A percentile compares a stretch with the other conserved stretches of the same genome.
These are phyloP conservation scores for Nitzschia inconspicua DNA, from an alignment of 108 stramenopile species.

Conservation along the genomic window DNA sequence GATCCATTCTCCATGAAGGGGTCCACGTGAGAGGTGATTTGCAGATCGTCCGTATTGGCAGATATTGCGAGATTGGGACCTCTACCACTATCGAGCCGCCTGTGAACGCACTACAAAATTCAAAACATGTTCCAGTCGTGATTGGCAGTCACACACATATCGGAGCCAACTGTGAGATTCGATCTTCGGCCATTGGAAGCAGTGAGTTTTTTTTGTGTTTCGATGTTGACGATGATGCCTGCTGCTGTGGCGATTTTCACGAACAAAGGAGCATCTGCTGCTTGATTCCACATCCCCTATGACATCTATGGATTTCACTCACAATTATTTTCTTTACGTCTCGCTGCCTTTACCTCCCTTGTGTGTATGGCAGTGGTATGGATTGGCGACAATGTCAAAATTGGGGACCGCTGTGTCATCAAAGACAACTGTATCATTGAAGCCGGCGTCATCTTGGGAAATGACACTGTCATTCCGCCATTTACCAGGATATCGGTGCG, in stretches of 20 bases:
- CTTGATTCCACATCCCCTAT: neutral
- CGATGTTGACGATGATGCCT: no score
- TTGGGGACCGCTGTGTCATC: constrained; percentile 48
- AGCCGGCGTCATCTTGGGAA: constrained; percentile 17
- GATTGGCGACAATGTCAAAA: constrained; percentile 41
- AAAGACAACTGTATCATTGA: constrained; percentile 53
- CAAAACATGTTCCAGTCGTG: constrained; percentile 27
- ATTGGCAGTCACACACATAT: constrained; percentile 46
- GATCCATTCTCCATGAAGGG: constrained; percentile 28
- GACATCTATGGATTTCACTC: neutral
- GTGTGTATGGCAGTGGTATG: constrained; percentile 13
- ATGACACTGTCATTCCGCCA: constrained; percentile 55
- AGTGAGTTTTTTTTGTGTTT: no score
- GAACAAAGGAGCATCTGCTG: neutral
- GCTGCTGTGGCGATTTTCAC: no score
- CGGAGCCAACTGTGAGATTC: constrained; percentile 37
- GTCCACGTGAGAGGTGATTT: constrained; percentile 42
- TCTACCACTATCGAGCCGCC: constrained; percentile 36
- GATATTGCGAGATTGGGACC: constrained; percentile 30
- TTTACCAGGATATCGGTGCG: constrained; percentile 40
- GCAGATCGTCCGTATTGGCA: constrained; percentile 36
- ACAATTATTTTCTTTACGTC: no score
- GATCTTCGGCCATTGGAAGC: constrained; percentile 51
- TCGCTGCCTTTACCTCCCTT: no score
- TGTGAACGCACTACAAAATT: neutral